phyloP scores from a whole-genome alignment of 208 protist species.

The Angomonas deanei region DNA sequence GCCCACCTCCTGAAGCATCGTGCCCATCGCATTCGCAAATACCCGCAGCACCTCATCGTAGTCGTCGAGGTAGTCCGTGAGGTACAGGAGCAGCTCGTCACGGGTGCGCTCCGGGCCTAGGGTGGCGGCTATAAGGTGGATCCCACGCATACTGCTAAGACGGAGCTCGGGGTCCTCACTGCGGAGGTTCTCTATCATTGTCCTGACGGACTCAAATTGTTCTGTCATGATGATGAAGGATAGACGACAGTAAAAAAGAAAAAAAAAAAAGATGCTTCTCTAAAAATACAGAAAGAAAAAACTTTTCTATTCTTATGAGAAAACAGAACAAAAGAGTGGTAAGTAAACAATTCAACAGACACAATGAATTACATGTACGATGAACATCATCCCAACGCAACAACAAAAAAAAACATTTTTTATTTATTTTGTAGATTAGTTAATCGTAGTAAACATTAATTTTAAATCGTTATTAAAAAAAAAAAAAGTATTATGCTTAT shows the following conservation, averaged over 20 bases:
- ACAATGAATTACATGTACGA: too few relatives aligned
- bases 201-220: constrained; percentile 92
- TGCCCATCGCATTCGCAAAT: constrained; percentile 95
- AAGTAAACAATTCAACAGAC: too few relatives aligned
- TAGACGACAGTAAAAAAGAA: neutral
- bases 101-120: constrained; percentile 95
- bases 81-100: constrained; percentile 95
- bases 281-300: constrained; percentile 1
- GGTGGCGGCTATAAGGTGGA: constrained; percentile 96
- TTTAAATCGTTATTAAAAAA: neutral
- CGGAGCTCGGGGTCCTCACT: constrained; percentile 94
- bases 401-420: neutral
- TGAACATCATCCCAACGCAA: neutral
- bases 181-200: constrained; percentile 96
- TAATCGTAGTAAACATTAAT: neutral
- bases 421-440: neutral
- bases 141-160: constrained; percentile 94
- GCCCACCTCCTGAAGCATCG: constrained; percentile 96
- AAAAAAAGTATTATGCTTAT: neutral
- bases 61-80: constrained; percentile 97
- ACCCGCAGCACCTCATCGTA: constrained; percentile 98
- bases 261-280: neutral
- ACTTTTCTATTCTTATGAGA: neutral
- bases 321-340: neutral
- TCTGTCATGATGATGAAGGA: too few relatives aligned